phyloP scores from a whole-genome alignment of 225 moss, liverwort and hornwort species.

The Polytrichum commune region DNA sequence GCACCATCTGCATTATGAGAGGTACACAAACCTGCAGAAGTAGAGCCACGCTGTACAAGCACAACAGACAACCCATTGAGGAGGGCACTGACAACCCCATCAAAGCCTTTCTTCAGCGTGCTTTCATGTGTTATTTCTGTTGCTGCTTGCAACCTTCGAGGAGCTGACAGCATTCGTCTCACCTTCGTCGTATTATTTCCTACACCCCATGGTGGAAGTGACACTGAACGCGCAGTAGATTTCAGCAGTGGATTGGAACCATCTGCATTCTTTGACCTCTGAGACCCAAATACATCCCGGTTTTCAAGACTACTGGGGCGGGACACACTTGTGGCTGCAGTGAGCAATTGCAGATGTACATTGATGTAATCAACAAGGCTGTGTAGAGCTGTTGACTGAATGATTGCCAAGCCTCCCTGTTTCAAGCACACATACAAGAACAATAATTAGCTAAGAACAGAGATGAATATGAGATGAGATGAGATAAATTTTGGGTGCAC shows the following conservation, averaged over 20 bases:
- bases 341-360: slow-evolving; percentile 37
- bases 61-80: slow-evolving; percentile 74
- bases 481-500: too few species aligned
- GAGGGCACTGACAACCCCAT: slow-evolving; percentile 39
- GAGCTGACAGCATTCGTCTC: slow-evolving; percentile 73
- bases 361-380: slow-evolving; percentile 54
- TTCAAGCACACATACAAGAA: slow-evolving; percentile 6
- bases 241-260: slow-evolving; percentile 28
- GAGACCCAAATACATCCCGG: slow-evolving; percentile 25
- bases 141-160: slow-evolving; percentile 50
- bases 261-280: slow-evolving; percentile 28
- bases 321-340: slow-evolving; percentile 21
- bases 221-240: slow-evolving; percentile 57
- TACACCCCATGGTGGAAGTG: slow-evolving; percentile 50
- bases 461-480: too few species aligned
- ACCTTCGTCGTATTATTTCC: slow-evolving; percentile 39
- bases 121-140: slow-evolving; percentile 34
- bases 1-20: too few species aligned
- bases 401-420: slow-evolving; percentile 81
- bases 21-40: neutral
- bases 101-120: slow-evolving; percentile 40
- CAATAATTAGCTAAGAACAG: neutral
- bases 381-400: slow-evolving; percentile 74
- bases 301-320: slow-evolving; percentile 27
- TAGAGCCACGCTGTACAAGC: slow-evolving; percentile 63